A percentile compares a stretch with the other conserved stretches of the same genome.
phyloP scores from a whole-genome alignment of 2,329 filamentous ascomycete species.

The Fonsecaea nubica region DNA sequence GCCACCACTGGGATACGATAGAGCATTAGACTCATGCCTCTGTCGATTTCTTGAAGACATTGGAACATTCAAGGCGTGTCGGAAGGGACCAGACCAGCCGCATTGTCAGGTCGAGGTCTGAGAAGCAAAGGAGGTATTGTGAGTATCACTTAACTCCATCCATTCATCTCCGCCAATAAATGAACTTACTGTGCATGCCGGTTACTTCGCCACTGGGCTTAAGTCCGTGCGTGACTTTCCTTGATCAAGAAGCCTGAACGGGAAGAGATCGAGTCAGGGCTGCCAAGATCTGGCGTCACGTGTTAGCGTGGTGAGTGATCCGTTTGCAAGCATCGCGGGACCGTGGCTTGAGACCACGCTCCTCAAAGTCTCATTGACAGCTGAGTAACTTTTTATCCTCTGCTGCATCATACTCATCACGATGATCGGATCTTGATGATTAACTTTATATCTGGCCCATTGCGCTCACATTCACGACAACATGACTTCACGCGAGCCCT shows the following conservation, averaged over 20 bases:
- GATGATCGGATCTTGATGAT: constrained; percentile 1
- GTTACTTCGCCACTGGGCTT: background rate
- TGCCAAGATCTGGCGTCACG: background rate
- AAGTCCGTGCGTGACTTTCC: background rate
- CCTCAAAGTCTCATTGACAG: background rate
- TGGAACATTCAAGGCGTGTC: background rate
- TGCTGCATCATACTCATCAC: background rate
- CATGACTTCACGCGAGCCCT: constrained; percentile 39
- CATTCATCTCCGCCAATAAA: background rate
- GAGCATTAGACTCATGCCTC: background rate
- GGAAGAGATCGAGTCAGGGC: background rate
- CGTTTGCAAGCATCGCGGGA: background rate
- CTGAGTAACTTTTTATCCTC: background rate
- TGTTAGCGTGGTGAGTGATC: background rate
- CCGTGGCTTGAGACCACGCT: background rate
- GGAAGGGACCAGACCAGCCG: background rate
- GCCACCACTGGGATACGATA: constrained; percentile 28
- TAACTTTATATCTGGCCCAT: too few relatives aligned
- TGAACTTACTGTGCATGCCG: background rate
- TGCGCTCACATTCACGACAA: background rate
- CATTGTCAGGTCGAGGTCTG: background rate
- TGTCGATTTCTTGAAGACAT: background rate
- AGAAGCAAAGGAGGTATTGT: background rate
- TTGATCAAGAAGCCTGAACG: too few relatives aligned
- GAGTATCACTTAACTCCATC: background rate